Conservation (phyloP, 2,329 filamentous ascomycete genomes). For the Verticillium klebahnii region DNA sequence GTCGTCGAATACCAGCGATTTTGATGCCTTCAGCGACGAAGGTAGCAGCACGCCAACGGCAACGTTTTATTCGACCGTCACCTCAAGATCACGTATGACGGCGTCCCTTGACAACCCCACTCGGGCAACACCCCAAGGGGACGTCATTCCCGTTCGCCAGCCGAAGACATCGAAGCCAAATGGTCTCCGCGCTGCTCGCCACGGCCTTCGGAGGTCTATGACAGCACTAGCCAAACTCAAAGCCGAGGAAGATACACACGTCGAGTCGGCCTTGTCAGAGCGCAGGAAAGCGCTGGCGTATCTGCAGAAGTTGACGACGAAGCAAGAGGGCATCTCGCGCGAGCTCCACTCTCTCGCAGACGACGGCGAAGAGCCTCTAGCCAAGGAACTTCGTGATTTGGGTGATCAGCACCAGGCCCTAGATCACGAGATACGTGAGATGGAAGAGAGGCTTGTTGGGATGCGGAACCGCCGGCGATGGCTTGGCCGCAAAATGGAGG, state of each 20-base stretch:
- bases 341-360: constrained; percentile 52
- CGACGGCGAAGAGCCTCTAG: constrained; percentile 53
- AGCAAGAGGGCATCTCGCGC: constrained; percentile 42
- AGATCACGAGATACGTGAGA: constrained; percentile 57
- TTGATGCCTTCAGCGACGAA: constrained; percentile 30
- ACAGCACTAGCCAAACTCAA: constrained; percentile 61
- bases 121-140: constrained; percentile 33
- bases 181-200: constrained; percentile 58
- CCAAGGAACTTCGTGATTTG: constrained; percentile 56
- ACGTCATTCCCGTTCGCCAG: constrained; percentile 58
- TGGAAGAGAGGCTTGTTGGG: constrained; percentile 59
- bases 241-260: constrained; percentile 58
- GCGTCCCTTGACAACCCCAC: constrained; percentile 37
- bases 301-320: constrained; percentile 47
- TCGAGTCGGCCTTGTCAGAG: constrained; percentile 51
- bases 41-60: constrained; percentile 37
- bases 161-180: constrained; percentile 44
- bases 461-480: constrained; percentile 57
- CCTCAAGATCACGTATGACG: constrained; percentile 33
- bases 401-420: constrained; percentile 48
- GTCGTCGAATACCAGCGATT: constrained; percentile 14
- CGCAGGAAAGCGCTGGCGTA: constrained; percentile 54
- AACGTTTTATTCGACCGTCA: constrained; percentile 32
- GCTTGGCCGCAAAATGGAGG: constrained; percentile 55
- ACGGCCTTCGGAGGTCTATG: constrained; percentile 60